Evolutionary conservation across 2,329 filamentous ascomycete species (phyloP), one percentile per base, ranked within the genome.

Genomic region (Nigrospora oryzae): DNA sequence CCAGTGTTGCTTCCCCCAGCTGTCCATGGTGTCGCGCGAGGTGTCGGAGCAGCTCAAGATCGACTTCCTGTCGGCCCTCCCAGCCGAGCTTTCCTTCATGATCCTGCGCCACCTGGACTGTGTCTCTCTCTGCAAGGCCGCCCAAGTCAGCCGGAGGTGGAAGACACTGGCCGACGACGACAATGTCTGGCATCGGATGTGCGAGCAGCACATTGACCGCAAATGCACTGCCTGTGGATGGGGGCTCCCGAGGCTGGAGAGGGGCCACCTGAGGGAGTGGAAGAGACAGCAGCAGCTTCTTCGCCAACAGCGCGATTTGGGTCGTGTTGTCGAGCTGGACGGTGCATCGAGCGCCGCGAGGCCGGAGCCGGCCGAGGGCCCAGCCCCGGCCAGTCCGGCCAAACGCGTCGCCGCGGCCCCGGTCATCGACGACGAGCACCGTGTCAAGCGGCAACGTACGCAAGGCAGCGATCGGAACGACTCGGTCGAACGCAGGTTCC

Each of bases 101-200:
- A 91, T 98, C 34, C 75, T 98, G 3, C 90, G 85, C 56, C 93
- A 86, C 56, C 83, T 98, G 47, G 93, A 98, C 63, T 96, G 91
- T 1, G 85, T 86, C 2, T 96, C 91, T 1, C 75, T 98, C 0
- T 97, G 93, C 71, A 95, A 95, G 63, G 91, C 93, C 1, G 89
- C 93, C 0, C 90, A 96, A 63, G 93, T 98, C 45, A 96, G 89
- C 61, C 80, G 83, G 47, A 77, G 84, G 55, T 98, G 93, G 93
- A 79, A 88, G 50, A 79, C 79, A 46, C 70, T 98, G 36, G 91
- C 93, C n/a, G 93, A 97, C 56, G 91, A 96, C 59, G 91, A 98
- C 63, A 86, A 95, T 10, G 91, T 98, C 4, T 98, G 93, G 93
- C 87, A 96, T 60, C 86, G 84, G 51, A 96, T 97, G 90, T 98